A percentile compares a stretch with the other conserved stretches of the same genome.
These are phyloP conservation scores for Kodamaea restingae DNA, from an alignment of 805 yeast species.

Conservation along the genomic window DNA sequence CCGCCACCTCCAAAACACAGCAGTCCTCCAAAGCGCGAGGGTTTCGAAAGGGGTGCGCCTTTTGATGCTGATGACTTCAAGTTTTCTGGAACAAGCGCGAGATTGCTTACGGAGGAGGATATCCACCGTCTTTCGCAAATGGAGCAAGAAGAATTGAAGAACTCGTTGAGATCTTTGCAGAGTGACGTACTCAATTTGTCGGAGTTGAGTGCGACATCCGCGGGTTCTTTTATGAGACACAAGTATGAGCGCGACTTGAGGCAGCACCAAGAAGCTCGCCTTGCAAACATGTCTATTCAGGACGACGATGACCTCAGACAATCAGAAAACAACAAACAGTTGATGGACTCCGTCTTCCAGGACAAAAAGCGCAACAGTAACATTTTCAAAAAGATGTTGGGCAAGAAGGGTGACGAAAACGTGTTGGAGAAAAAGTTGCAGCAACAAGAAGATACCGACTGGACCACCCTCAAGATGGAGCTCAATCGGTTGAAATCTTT, in stretches of 20 bases:
- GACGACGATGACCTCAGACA: slow-evolving; percentile 14
- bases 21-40: slow-evolving; percentile 6
- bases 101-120: slow-evolving; percentile 24
- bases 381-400: slow-evolving; percentile 42
- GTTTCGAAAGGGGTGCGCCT: slow-evolving; percentile 18
- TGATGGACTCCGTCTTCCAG: slow-evolving; percentile 41
- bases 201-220: slow-evolving; percentile 84
- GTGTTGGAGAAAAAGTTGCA: slow-evolving; percentile 33
- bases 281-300: slow-evolving; percentile 19
- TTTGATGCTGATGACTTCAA: slow-evolving; percentile 38
- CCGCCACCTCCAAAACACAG: slow-evolving; percentile 36
- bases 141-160: slow-evolving; percentile 36
- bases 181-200: slow-evolving; percentile 49
- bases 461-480: slow-evolving; percentile 48
- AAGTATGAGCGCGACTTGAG: slow-evolving; percentile 43
- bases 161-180: slow-evolving; percentile 40
- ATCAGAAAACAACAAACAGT: slow-evolving; percentile 15
- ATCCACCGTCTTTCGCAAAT: slow-evolving; percentile 24
- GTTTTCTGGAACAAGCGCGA: slow-evolving; percentile 21
- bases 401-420: slow-evolving; percentile 23
- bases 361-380: slow-evolving; percentile 43
- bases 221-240: slow-evolving; percentile 80
- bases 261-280: slow-evolving; percentile 18
- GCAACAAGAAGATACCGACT: slow-evolving; percentile 29
- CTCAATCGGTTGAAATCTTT: slow-evolving; percentile 17